A percentile compares a stretch with the other conserved stretches of the same genome.
Evolutionary conservation across 2,329 filamentous ascomycete genomes (phyloP).

Genomic region (Macrophomina pseudophaseolina): DNA sequence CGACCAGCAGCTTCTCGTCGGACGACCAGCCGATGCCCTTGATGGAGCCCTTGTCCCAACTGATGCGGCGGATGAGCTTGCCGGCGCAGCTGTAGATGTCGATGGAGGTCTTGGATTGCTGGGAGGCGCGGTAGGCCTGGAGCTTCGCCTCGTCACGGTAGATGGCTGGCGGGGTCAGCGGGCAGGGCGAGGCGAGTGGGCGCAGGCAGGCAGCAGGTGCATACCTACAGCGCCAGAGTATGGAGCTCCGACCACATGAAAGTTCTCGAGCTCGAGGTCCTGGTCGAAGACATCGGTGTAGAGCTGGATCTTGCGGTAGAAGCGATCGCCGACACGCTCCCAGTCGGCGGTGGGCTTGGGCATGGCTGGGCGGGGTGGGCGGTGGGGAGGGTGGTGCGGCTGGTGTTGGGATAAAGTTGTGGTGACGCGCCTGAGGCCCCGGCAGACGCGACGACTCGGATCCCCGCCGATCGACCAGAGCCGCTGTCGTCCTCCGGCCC

Average conservation of each 20-base stretch:
- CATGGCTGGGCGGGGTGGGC: constrained; percentile 16
- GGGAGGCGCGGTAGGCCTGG: constrained; percentile 74
- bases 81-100: constrained; percentile 94
- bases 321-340: constrained; percentile 90
- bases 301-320: constrained; percentile 92
- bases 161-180: constrained; percentile 58
- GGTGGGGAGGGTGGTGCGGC: background rate
- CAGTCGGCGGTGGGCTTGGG: constrained; percentile 80
- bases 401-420: constrained; percentile 20
- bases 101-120: constrained; percentile 79
- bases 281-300: constrained; percentile 94
- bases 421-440: constrained; percentile 7
- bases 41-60: constrained; percentile 88
- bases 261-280: constrained; percentile 93
- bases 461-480: background rate
- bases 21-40: constrained; percentile 95
- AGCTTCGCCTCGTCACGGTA: constrained; percentile 89
- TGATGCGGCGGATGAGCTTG: constrained; percentile 81
- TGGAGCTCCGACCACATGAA: constrained; percentile 86
- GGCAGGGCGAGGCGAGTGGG: constrained; percentile 9
- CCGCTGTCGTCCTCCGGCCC: background rate
- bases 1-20: constrained; percentile 86
- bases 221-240: constrained; percentile 92
- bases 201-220: constrained; percentile 30
- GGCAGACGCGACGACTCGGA: background rate